These are phyloP conservation scores for Apiospora arundinis DNA, from an alignment of 2,329 filamentous ascomycete genomes.

Conservation along the genomic window DNA sequence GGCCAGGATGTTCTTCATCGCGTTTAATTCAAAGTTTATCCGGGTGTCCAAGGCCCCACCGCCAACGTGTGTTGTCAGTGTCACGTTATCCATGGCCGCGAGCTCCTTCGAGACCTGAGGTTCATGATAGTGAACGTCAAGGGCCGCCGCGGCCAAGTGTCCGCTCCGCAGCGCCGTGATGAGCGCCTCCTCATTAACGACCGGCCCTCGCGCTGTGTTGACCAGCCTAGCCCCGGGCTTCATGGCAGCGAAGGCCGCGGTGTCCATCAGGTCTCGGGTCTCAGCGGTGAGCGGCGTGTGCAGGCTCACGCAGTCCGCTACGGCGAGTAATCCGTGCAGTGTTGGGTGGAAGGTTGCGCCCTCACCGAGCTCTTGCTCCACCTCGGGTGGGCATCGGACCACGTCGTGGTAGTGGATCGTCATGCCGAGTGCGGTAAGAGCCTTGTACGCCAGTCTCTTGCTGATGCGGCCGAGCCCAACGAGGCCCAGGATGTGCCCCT, in stretches of 20 bases:
- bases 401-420: conserved; percentile 59
- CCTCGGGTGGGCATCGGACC: conserved; percentile 34
- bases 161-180: conserved; percentile 53
- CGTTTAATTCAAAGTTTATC: conserved; percentile 48
- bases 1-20: conserved; percentile 43
- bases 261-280: conserved; percentile 35
- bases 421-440: conserved; percentile 55
- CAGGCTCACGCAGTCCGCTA: conserved; percentile 43
- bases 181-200: conserved; percentile 59
- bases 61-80: conserved; percentile 45
- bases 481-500: conserved; percentile 55
- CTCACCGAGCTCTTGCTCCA: conserved; percentile 39
- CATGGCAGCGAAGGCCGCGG: conserved; percentile 48
- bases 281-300: conserved; percentile 41
- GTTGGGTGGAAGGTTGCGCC: conserved; percentile 30
- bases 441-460: conserved; percentile 54
- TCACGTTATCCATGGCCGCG: conserved; percentile 41
- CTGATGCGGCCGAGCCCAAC: conserved; percentile 58
- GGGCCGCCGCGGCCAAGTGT: conserved; percentile 51
- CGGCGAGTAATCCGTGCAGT: conserved; percentile 32
- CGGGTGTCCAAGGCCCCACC: conserved; percentile 46
- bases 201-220: conserved; percentile 58
- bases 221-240: conserved; percentile 55
- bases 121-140: conserved; percentile 62
- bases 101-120: conserved; percentile 47